Evolutionary conservation across 164 flowering plant genomes (phyloP).

Genomic region (Nelumbo lutea): DNA sequence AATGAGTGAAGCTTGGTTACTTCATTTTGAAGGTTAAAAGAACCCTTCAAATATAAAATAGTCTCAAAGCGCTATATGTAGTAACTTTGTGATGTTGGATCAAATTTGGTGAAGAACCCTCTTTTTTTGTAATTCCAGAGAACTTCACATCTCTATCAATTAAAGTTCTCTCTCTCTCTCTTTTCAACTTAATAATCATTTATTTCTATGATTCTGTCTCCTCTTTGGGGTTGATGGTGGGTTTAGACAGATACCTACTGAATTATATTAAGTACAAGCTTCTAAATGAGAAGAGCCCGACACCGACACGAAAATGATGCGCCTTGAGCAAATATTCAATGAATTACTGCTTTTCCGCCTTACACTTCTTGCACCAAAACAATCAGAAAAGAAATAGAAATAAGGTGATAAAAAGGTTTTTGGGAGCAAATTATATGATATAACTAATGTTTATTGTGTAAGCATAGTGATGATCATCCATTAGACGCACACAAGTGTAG

Average conservation of each 20-base stretch:
- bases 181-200: background rate
- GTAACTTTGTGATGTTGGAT: too few relatives aligned
- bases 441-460: too few relatives aligned
- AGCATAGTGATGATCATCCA: too few relatives aligned
- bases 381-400: background rate
- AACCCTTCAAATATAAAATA: too few relatives aligned
- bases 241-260: background rate
- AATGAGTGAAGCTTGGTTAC: too few relatives aligned
- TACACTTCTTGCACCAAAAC: background rate
- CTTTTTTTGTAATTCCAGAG: too few relatives aligned
- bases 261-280: background rate
- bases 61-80: too few relatives aligned
- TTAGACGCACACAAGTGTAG: too few relatives aligned
- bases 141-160: too few relatives aligned
- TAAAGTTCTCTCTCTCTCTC: background rate
- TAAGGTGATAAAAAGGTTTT: background rate
- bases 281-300: background rate
- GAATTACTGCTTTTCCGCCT: background rate
- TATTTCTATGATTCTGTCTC: background rate
- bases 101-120: too few relatives aligned
- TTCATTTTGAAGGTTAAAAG: too few relatives aligned
- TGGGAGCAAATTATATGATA: too few relatives aligned
- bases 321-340: slow-evolving; percentile 2
- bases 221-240: background rate
- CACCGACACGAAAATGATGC: background rate